Base-by-base conservation (phyloP, 257 asterid genomes). In the Solanum boliviense region DNA sequence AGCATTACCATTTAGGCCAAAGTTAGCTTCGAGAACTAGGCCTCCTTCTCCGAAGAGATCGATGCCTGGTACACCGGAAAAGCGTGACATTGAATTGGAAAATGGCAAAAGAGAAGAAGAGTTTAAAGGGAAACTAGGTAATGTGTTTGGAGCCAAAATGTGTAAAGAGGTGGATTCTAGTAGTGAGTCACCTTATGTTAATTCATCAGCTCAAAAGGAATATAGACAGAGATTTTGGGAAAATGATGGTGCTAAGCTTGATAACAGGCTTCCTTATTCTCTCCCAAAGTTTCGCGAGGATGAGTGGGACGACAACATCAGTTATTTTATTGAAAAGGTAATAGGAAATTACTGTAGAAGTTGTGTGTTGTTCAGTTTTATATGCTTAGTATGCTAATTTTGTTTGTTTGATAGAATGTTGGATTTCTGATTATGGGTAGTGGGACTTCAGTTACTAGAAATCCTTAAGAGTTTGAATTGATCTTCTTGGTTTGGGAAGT, bases 1-100 rank as follows among this genome's bases (percentile, higher is more conserved):
- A 65, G 98, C 94, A 67, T 94, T 97, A 32, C 99, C 99, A 67
- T 79, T 92, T 4, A 91, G 99, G 60, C 99, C 99, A 25, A 93
- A 67, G 92, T 85, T 91, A 32, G 86, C 92, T 15, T 75, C 95
- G 3, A 93, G 97, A 84, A 91, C 96, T 85, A 95, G 99, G 32
- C 95, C 91, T 27, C 99, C 98, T 13, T 94, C 98, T 0, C 72
- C 84, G 16, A 95, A 93, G 91, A 91, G 96, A 83, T 56, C 90
- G 74, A 89, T 93, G 85, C 95, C 96, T 4, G 29, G 79, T 58
- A 90, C 91, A 86, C 88, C 86, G 11, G 92, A 86, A 86, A 87
- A 79, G 31, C 91, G 87, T 23, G 92, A 91, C 84, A 75, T 36
- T 29, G 91, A 78, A 86, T 39, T 62, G 27, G 90, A 74, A 75